Evolutionary conservation across 169 alveolate species (phyloP).

Genomic region (Eimeria necatrix): DNA sequence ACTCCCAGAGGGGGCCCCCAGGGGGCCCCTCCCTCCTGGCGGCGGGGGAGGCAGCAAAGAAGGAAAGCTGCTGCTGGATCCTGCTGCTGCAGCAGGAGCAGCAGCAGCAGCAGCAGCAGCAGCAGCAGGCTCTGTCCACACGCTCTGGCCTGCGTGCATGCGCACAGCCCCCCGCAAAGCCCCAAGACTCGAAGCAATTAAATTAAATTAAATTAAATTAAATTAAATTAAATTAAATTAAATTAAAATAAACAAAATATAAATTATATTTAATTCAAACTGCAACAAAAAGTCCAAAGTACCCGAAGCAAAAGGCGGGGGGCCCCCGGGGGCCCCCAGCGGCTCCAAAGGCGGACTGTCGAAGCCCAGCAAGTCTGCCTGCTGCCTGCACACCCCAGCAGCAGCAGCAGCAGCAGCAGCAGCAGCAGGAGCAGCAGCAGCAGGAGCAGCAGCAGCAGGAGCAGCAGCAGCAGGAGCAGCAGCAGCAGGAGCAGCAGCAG

Average conservation of each 20-base stretch:
- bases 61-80: slow-evolving; percentile 19
- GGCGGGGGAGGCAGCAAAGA: slow-evolving; percentile 50
- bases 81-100: not conserved
- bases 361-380: slow-evolving; percentile 59
- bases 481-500: not conserved
- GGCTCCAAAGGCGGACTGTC: slow-evolving; percentile 41
- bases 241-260: not conserved
- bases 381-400: slow-evolving; percentile 62
- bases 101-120: not conserved
- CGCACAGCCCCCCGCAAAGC: not conserved
- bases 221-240: not conserved
- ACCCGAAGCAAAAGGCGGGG: slow-evolving; percentile 65
- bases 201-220: not conserved
- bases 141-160: slow-evolving; percentile 38
- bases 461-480: not conserved
- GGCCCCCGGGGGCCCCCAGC: slow-evolving; percentile 20
- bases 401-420: not conserved
- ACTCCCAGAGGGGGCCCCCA: slow-evolving; percentile 1
- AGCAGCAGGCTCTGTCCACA: slow-evolving; percentile 4
- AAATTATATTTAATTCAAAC: too few relatives aligned
- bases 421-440: not conserved
- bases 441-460: not conserved
- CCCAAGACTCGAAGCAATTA: not conserved
- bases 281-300: not conserved
- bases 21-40: slow-evolving; percentile 2